Percentiles rank a stretch among this genome's conserved stretches.
phyloP scores from a whole-genome alignment of 345 rosid species.

The Arabidopsis arenosa region DNA sequence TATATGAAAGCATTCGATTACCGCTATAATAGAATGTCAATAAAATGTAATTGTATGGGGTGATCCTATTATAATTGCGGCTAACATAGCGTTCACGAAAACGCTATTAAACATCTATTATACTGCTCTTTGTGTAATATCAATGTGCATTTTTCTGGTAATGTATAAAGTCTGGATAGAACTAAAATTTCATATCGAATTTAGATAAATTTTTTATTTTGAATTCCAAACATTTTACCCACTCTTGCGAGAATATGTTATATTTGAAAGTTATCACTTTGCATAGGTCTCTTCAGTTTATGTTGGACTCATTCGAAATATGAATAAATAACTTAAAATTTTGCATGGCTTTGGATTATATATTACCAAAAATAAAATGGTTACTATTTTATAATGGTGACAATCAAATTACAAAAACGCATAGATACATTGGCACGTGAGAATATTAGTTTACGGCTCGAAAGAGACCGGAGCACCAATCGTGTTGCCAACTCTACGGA shows the following conservation, averaged over 20 bases:
- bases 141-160: too few species aligned
- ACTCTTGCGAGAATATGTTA: not conserved
- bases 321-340: constrained; percentile 69
- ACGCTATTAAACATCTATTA: too few species aligned
- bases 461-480: constrained; percentile 9
- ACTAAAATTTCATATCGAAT: not conserved
- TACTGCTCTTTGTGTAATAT: too few species aligned
- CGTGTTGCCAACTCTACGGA: constrained; percentile 13
- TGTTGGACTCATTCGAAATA: not conserved
- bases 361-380: not conserved
- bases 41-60: too few species aligned
- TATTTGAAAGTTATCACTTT: not conserved
- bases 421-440: not conserved
- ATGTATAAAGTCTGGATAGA: too few species aligned
- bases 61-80: too few species aligned
- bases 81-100: too few species aligned
- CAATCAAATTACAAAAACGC: not conserved
- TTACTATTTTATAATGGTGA: not conserved
- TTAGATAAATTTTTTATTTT: not conserved
- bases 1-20: too few species aligned
- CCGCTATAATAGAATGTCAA: too few species aligned
- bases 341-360: constrained; percentile 79
- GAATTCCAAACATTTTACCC: not conserved
- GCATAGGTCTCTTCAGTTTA: not conserved
- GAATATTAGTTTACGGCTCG: not conserved